Evolutionary conservation across 2,329 filamentous ascomycete genomes (phyloP), one percentile per base, ranked within the genome.

Genomic region (Nannizzia gypsea): DNA sequence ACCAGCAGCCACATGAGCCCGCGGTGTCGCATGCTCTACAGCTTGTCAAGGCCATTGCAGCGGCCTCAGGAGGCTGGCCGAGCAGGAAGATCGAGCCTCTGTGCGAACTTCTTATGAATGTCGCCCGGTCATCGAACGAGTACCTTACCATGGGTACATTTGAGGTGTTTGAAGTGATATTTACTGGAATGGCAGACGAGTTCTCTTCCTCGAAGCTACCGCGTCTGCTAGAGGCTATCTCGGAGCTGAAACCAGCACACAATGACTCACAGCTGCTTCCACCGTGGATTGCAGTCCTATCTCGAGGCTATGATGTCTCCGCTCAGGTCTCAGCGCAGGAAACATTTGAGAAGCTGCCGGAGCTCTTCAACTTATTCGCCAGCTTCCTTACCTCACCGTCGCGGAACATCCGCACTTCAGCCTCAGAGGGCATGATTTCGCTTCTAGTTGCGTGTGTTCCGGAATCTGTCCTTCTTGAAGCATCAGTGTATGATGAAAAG

Each of bases 161-260:
- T 67, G 92, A 96, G 65, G 92, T 97, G 3, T 99, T 99, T 68
- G 93, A 99, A 72, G 87, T 95, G 72, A 95, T 97, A 50, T 97
- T 99, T 65, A 87, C 88, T 67, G 88, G 90, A 6, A 91, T 99
- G 87, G 83, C 85, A 15, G 87, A 91, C 65, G 90, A 95, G 65
- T 81, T 91, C 56, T 89, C 91, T 0, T 95, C 90, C 2, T 83
- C 89, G 0, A 99, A 97, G 75, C 80, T 99, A 11, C 90, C 91
- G 2, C 83, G 89, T 60, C 81, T 99, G 11, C 81, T 97, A 67
- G 90, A 96, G 64, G 90, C 93, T 58, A 96, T 99, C 66, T 86
- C 87, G 11, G 91, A 97, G 71, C 77, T 99, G 65, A 89, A 92
- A 66, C 93, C 93, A 6, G 89, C 90, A 2, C 84, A 91, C 66